These are phyloP conservation scores for Colletotrichum higginsianum DNA, from an alignment of 2,329 filamentous ascomycete species.

Conservation along the genomic window DNA sequence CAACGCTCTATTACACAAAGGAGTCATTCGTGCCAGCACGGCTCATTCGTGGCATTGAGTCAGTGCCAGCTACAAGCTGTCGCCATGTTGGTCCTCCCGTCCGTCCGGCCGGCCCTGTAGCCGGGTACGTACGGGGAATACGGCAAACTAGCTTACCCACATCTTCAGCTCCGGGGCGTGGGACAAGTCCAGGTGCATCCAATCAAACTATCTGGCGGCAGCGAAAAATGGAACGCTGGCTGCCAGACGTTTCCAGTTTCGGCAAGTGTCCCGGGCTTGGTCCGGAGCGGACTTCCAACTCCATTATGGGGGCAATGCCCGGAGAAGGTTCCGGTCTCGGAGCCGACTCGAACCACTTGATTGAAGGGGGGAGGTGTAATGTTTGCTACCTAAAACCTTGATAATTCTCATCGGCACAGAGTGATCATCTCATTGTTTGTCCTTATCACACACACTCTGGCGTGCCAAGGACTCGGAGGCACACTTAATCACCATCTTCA, in stretches of 20 bases:
- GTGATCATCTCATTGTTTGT: background rate
- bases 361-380: background rate
- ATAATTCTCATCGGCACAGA: background rate
- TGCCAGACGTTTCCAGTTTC: conserved; percentile 11
- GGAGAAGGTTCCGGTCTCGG: background rate
- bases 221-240: background rate
- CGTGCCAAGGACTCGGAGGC: too few relatives aligned
- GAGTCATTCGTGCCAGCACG: background rate
- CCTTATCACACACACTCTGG: background rate
- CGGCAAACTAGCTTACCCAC: too few relatives aligned
- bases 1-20: background rate
- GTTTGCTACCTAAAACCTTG: background rate
- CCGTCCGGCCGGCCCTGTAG: background rate
- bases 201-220: background rate
- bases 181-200: background rate
- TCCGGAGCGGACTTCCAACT: conserved; percentile 24
- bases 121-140: background rate
- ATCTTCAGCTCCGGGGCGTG: background rate
- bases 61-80: background rate
- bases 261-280: background rate
- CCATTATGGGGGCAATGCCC: conserved; percentile 15
- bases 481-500: background rate
- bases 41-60: background rate
- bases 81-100: background rate
- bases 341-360: background rate